Evolutionary conservation across 2,329 filamentous ascomycete species (phyloP).

Genomic region (Pestalotiopsis sp.): DNA sequence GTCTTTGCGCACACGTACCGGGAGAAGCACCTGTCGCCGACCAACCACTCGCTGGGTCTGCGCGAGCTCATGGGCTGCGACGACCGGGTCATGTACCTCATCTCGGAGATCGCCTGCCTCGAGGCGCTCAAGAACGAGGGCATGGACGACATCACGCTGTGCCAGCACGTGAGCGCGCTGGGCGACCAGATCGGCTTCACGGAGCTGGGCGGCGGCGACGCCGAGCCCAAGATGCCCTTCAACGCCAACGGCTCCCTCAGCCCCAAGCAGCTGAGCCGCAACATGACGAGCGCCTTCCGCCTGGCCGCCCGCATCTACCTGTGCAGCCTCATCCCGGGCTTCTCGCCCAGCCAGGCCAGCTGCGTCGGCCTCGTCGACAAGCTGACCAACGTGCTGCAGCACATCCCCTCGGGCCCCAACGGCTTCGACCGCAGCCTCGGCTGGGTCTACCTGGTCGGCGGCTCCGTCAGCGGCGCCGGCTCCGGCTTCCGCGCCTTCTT

Average conservation of each 20-base stretch:
- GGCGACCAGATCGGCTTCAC: constrained; percentile 84
- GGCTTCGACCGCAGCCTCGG: constrained; percentile 90
- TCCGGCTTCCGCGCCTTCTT: constrained; percentile 81
- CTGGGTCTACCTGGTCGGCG: constrained; percentile 91
- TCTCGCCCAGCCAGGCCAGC: constrained; percentile 72
- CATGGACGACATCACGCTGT: constrained; percentile 84
- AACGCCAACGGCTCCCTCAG: constrained; percentile 74
- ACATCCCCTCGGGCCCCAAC: constrained; percentile 76
- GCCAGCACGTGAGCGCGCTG: constrained; percentile 85
- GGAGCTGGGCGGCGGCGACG: constrained; percentile 59
- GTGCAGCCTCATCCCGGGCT: constrained; percentile 91
- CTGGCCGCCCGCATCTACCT: constrained; percentile 93
- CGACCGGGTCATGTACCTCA: constrained; percentile 95
- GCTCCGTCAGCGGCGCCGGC: constrained; percentile 71
- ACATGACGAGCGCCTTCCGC: constrained; percentile 90
- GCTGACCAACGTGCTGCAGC: constrained; percentile 74
- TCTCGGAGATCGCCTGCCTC: constrained; percentile 95
- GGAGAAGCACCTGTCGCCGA: constrained; percentile 79
- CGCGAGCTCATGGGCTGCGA: constrained; percentile 97
- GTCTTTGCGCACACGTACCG: constrained; percentile 94
- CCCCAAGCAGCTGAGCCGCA: constrained; percentile 80
- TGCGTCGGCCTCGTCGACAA: constrained; percentile 78
- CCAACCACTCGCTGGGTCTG: constrained; percentile 68
- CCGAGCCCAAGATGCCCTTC: constrained; percentile 59
- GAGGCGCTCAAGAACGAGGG: constrained; percentile 83